Evolutionary conservation across 208 protist species (phyloP).

Genomic region (Kentomonas sorsogonicus): DNA sequence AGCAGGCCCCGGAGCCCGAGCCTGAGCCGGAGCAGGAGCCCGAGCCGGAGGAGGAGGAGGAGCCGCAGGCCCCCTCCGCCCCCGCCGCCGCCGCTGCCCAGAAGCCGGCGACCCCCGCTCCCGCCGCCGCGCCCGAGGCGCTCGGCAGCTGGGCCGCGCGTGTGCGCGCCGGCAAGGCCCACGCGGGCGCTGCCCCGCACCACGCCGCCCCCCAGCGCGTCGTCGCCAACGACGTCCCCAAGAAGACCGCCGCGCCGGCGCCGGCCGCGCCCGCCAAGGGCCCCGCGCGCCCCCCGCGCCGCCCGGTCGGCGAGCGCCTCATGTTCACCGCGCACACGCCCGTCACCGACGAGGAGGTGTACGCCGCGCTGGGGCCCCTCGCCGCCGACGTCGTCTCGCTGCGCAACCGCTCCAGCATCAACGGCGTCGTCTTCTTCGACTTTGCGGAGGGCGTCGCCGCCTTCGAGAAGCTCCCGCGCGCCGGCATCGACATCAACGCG

Average conservation of each 20-base stretch:
- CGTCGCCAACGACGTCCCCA: conserved; percentile 20
- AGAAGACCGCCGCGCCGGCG: conserved; percentile 36
- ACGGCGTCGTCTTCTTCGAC: conserved; percentile 81
- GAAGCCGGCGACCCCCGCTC: conserved; percentile 14
- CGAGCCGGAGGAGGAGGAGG: conserved; percentile 4
- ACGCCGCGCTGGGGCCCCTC: conserved; percentile 47
- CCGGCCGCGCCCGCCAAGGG: conserved; percentile 14
- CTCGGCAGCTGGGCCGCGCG: conserved; percentile 9
- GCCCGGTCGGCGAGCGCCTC: conserved; percentile 63
- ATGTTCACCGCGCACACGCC: conserved; percentile 75
- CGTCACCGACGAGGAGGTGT: conserved; percentile 82
- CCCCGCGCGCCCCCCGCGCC: conserved; percentile 15
- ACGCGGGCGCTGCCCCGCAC: conserved; percentile 28
- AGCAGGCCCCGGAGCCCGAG: conserved; percentile 9
- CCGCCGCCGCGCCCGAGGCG: conserved; percentile 13
- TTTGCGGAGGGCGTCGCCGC: conserved; percentile 62
- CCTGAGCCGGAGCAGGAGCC: conserved; percentile 11
- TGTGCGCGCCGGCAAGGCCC: conserved; percentile 7
- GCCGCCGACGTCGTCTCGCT: conserved; percentile 64
- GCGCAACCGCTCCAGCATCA: conserved; percentile 75
- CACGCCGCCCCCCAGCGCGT: conserved; percentile 61
- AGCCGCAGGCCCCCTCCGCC: neutral
- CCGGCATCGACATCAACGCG: conserved; percentile 35
- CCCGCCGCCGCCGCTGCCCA: conserved; percentile 9
- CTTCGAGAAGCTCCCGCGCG: conserved; percentile 47